Conservation (phyloP, 768 basidiomycete species). For the Asterophora parasitica region DNA sequence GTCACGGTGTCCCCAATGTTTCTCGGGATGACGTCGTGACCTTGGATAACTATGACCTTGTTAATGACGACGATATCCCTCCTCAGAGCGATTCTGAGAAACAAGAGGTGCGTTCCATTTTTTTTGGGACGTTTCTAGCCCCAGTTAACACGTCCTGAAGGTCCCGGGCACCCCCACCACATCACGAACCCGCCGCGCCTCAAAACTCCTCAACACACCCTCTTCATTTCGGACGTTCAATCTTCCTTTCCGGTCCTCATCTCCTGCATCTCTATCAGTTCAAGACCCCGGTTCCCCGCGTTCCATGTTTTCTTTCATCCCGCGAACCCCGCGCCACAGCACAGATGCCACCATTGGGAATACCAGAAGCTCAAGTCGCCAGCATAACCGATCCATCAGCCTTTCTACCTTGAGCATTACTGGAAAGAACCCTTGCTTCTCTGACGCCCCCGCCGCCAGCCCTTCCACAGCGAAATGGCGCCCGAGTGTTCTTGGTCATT, state of each 20-base stretch:
- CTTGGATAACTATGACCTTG: slow-evolving; percentile 43
- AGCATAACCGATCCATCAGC: slow-evolving; percentile 48
- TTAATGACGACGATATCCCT: slow-evolving; percentile 50
- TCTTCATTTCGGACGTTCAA: slow-evolving; percentile 39
- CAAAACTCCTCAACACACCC: slow-evolving; percentile 31
- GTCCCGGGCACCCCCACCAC: slow-evolving; percentile 29
- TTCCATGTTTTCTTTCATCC: slow-evolving; percentile 42
- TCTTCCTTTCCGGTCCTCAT: slow-evolving; percentile 40
- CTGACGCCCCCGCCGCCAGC: slow-evolving; percentile 13
- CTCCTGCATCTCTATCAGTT: slow-evolving; percentile 30
- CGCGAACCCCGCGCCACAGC: slow-evolving; percentile 31
- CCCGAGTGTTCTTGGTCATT: slow-evolving; percentile 64
- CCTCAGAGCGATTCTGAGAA: slow-evolving; percentile 21
- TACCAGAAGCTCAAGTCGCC: slow-evolving; percentile 22
- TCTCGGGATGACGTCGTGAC: slow-evolving; percentile 27
- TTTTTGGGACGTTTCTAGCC: neutral
- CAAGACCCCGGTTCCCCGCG: slow-evolving; percentile 30
- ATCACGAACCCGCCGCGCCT: slow-evolving; percentile 28
- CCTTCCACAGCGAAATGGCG: slow-evolving; percentile 44
- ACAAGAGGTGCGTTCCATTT: slow-evolving; percentile 11
- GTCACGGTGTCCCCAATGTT: slow-evolving; percentile 15
- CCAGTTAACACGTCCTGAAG: slow-evolving; percentile 18
- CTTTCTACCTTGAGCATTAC: slow-evolving; percentile 34
- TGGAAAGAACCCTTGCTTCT: neutral
- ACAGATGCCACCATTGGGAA: slow-evolving; percentile 23